phyloP scores from a whole-genome alignment of 2,329 filamentous ascomycete species.

The Talaromyces sp. region DNA sequence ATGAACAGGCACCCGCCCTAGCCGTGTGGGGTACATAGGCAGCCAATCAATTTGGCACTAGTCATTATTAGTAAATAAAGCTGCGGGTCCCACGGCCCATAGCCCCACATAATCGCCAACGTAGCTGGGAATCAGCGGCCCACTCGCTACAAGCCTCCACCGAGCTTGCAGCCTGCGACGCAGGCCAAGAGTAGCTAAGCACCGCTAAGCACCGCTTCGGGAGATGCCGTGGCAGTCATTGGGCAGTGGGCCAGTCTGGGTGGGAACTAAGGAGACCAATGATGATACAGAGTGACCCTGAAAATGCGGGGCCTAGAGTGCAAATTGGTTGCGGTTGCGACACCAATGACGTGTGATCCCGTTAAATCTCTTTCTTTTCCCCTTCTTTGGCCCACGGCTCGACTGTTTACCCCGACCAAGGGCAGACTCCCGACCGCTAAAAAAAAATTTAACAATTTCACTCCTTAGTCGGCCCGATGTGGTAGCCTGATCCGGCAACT shows the following conservation, averaged over 20 bases:
- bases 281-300: background rate
- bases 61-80: background rate
- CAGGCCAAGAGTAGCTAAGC: background rate
- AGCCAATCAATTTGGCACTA: background rate
- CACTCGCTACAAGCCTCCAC: background rate
- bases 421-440: background rate
- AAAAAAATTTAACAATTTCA: background rate
- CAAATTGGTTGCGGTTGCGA: background rate
- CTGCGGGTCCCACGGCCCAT: background rate
- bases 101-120: background rate
- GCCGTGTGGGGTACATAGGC: background rate
- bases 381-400: background rate
- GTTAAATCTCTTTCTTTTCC: background rate
- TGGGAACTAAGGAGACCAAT: background rate
- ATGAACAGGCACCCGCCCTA: background rate
- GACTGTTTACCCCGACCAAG: background rate
- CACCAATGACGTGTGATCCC: background rate
- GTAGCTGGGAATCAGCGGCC: background rate
- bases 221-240: background rate
- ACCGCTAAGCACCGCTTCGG: background rate
- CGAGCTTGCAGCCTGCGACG: background rate
- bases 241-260: background rate
- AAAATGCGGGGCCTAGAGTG: background rate
- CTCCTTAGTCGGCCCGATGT: background rate
- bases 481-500: background rate